These are phyloP conservation scores for Coniochaeta sp. DNA, from an alignment of 2,329 filamentous ascomycete species.

Conservation along the genomic window DNA sequence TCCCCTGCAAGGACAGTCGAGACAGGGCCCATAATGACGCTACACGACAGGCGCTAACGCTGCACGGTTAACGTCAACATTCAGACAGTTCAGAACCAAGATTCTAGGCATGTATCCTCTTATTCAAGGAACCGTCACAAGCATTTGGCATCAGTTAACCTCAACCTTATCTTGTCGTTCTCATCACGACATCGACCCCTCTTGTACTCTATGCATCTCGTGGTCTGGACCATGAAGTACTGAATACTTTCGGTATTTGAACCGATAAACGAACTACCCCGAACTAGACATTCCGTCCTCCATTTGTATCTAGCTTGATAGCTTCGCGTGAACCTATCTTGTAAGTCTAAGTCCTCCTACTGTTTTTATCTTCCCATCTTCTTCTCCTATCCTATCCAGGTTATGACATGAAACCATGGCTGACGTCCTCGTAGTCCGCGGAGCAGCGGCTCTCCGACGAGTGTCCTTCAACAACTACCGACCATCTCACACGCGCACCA, in stretches of 20 bases:
- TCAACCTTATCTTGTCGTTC: background rate
- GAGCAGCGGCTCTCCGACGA: background rate
- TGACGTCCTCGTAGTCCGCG: background rate
- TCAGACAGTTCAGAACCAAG: background rate
- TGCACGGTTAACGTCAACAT: conserved; percentile 1
- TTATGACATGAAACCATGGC: background rate
- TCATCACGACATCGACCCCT: background rate
- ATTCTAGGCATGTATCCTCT: background rate
- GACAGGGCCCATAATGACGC: background rate
- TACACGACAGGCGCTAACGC: conserved; percentile 1
- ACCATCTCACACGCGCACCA: conserved; percentile 23
- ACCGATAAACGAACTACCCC: background rate
- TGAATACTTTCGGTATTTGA: background rate
- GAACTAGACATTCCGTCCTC: background rate
- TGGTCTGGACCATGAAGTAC: background rate
- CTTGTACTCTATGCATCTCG: background rate
- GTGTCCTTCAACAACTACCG: background rate
- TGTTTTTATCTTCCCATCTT: background rate
- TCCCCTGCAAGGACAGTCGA: background rate
- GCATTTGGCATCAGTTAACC: background rate
- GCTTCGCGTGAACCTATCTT: background rate
- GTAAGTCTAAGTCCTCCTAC: no score
- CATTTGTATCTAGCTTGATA: background rate
- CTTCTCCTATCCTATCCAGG: background rate
- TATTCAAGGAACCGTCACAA: background rate